Conservation (phyloP, 768 basidiomycete species). For the button mushroom (Agaricus bisporus) region DNA sequence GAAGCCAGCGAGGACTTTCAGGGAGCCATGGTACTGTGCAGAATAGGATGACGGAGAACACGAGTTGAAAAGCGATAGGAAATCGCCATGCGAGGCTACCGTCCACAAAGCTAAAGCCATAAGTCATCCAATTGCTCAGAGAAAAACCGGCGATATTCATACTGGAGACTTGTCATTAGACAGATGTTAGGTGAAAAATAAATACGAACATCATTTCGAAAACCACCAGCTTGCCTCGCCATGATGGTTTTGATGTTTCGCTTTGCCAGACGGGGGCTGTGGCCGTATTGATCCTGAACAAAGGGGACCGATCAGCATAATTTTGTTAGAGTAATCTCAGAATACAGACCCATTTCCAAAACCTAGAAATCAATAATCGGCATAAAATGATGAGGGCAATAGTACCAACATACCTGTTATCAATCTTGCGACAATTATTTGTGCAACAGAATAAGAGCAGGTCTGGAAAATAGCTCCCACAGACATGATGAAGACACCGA, state of each 20-base stretch:
- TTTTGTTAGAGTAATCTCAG: not conserved
- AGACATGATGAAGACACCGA: constrained; percentile 47
- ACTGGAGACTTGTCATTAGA: constrained; percentile 16
- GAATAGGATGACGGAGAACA: constrained; percentile 39
- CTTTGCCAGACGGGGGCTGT: constrained; percentile 49
- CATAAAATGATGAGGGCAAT: not conserved
- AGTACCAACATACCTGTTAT: constrained; percentile 31
- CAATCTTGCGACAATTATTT: constrained; percentile 43
- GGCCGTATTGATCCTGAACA: constrained; percentile 36
- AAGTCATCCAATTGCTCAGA: constrained; percentile 48
- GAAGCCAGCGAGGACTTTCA: constrained; percentile 42
- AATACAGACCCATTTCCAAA: constrained; percentile 36
- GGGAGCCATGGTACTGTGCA: constrained; percentile 43
- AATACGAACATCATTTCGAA: constrained; percentile 41
- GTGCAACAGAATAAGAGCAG: constrained; percentile 35
- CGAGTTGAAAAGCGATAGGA: constrained; percentile 45
- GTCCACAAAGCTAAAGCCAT: constrained; percentile 39
- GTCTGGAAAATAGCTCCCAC: constrained; percentile 47
- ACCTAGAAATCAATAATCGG: constrained; percentile 19
- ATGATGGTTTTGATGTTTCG: constrained; percentile 42
- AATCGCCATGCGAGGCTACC: constrained; percentile 43
- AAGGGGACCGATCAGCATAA: not conserved
- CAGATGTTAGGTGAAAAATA: not conserved
- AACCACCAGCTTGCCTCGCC: constrained; percentile 43
- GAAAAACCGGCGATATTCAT: constrained; percentile 49